Evolutionary conservation across 768 basidiomycete genomes (phyloP).

Genomic region (Sarcomyxa edulis): DNA sequence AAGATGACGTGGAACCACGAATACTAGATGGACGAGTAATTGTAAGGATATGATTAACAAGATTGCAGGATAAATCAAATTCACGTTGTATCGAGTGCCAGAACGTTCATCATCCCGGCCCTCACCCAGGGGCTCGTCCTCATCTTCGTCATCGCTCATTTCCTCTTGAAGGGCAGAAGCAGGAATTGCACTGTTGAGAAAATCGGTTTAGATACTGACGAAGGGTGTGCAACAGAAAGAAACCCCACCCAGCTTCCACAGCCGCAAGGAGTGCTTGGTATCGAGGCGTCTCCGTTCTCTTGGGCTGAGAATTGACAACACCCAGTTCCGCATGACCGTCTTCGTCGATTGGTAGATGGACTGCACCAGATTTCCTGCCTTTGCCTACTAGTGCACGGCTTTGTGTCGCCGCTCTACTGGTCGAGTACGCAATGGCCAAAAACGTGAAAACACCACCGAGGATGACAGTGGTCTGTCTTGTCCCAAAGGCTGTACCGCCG

Average conservation of each 20-base stretch:
- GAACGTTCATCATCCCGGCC: slow-evolving; percentile 87
- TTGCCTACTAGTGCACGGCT: slow-evolving; percentile 84
- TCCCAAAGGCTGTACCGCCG: slow-evolving; percentile 46
- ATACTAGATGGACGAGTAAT: slow-evolving; percentile 50
- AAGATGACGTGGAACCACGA: slow-evolving; percentile 99
- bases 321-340: slow-evolving; percentile 63
- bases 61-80: slow-evolving; percentile 15
- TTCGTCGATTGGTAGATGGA: slow-evolving; percentile 57
- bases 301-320: slow-evolving; percentile 80
- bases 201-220: neutral
- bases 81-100: slow-evolving; percentile 91
- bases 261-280: slow-evolving; percentile 95
- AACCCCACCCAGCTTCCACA: slow-evolving; percentile 84
- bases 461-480: slow-evolving; percentile 81
- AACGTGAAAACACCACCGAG: slow-evolving; percentile 96
- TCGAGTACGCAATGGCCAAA: slow-evolving; percentile 97
- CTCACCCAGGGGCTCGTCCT: slow-evolving; percentile 72
- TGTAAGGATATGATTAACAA: neutral
- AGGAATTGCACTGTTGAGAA: slow-evolving; percentile 68
- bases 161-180: slow-evolving; percentile 87
- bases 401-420: slow-evolving; percentile 92
- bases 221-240: slow-evolving; percentile 2
- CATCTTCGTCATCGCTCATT: slow-evolving; percentile 68
- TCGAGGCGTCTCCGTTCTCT: slow-evolving; percentile 77
- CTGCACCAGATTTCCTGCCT: slow-evolving; percentile 53